Base-by-base conservation (phyloP, 2,329 filamentous ascomycete species). In the Cadophora sp. region DNA sequence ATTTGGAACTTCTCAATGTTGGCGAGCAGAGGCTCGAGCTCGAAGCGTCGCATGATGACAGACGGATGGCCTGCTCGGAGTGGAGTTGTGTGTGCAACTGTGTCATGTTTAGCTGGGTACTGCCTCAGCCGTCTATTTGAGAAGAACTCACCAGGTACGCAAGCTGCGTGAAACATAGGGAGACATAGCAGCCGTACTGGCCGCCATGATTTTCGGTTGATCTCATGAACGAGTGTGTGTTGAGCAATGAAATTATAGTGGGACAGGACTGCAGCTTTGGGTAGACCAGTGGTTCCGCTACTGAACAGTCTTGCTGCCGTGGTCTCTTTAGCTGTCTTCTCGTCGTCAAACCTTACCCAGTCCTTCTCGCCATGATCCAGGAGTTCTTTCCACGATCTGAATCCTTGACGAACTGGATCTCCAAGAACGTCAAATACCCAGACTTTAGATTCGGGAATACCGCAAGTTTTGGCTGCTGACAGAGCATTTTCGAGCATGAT, bases 21-120 rank as follows among this genome's bases (percentile, higher is more conserved):
- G 62, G 86, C 82, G 40, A 97, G 83, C 83, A 94, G 89, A 76
- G 88, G 84, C 66, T 88, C 75, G 66, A 96, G 92, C 76, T 95
- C 89, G 78, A 94, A 97, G 59, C 87, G 85, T 3, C 87, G 81
- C 92, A 97, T 94, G 67, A 96, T 83, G 12, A 72, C 48, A 9
- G 71, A 65, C 8, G 64, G 24, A 1, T 72, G 43, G 4, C 75
- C 74, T 3, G 29, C n/a, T 65, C 71, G 71, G 6, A 75, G 61
- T 16, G 71, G 63, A 0, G 69, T 89, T 89, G 82, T 96, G 92
- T 56, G 87, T 86, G 78, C 87, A 87, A 37, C 89, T 89, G 92
- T 80, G 27, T 37, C 5, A 63, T 3, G 14, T 48, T 31, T 55
- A 37, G 14, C 22, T 3, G 5, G 16, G n/a, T 12, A 37, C 12